phyloP scores from a whole-genome alignment of 371 early-diverging fungal genomes.

The Cokeromyces recurvatus region DNA sequence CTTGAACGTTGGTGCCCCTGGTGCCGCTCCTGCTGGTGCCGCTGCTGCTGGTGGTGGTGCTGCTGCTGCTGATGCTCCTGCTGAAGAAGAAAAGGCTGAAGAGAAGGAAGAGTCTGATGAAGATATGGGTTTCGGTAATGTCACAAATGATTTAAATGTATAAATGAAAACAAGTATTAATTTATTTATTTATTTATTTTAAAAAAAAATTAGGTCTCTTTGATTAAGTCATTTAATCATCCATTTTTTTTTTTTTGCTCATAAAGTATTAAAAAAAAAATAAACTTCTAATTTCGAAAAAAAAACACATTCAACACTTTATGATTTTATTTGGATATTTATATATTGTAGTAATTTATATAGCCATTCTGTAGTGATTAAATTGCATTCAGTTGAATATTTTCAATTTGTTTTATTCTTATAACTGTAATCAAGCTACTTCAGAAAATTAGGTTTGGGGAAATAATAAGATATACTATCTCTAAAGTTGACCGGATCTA shows the following conservation, averaged over 20 bases:
- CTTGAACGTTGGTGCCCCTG: conserved; percentile 83
- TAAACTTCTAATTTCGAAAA: too few relatives aligned
- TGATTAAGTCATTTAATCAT: conserved; percentile 58
- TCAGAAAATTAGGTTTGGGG: too few relatives aligned
- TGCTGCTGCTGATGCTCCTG: conserved; percentile 55
- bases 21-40: conserved; percentile 57
- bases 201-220: conserved; percentile 61
- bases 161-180: background rate
- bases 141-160: too few relatives aligned
- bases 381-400: background rate
- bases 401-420: background rate
- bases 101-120: conserved; percentile 90
- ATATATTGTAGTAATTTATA: background rate
- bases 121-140: conserved; percentile 90
- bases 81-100: conserved; percentile 60
- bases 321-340: conserved; percentile 2
- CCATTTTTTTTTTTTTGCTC: too few relatives aligned
- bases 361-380: background rate
- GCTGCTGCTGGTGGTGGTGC: conserved; percentile 49
- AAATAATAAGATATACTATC: background rate
- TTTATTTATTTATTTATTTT: background rate
- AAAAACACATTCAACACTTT: too few relatives aligned
- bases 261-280: too few relatives aligned
- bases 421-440: too few relatives aligned
- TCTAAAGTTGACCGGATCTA: conserved; percentile 31